phyloP scores from a whole-genome alignment of 2,329 filamentous ascomycete genomes.

The Epichloe sp. region DNA sequence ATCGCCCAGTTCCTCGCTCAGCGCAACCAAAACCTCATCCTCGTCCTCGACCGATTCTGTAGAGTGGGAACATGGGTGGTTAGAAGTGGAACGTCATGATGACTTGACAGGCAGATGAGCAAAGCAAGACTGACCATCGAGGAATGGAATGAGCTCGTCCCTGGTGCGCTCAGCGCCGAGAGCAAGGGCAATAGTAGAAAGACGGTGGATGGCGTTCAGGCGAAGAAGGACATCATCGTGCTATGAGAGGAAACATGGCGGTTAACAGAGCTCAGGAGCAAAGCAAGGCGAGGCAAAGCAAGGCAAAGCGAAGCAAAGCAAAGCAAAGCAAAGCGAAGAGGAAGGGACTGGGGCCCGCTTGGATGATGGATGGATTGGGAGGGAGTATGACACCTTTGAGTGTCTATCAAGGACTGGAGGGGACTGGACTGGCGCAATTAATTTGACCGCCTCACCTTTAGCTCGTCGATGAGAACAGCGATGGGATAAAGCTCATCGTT shows the following conservation, averaged over 20 bases:
- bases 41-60: constrained; percentile 97
- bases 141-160: constrained; percentile 96
- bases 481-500: constrained; percentile 99
- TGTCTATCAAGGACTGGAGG: background rate
- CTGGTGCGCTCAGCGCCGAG: constrained; percentile 91
- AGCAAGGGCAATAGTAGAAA: constrained; percentile 95
- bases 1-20: constrained; percentile 90
- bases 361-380: constrained; percentile 6
- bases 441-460: constrained; percentile 58
- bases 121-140: constrained; percentile 64
- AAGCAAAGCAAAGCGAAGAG: constrained; percentile 2
- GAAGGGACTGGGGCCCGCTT: constrained; percentile 5
- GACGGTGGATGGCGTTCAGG: constrained; percentile 94
- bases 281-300: background rate
- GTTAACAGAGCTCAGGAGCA: constrained; percentile 14
- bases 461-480: constrained; percentile 97
- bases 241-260: constrained; percentile 31
- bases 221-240: constrained; percentile 97
- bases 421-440: background rate
- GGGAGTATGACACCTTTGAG: background rate
- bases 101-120: background rate
- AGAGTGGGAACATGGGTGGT: constrained; percentile 1
- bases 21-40: constrained; percentile 90
- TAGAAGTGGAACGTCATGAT: constrained; percentile 7
- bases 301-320: background rate